Percentiles rank a stretch among this genome's conserved stretches.
phyloP scores from a whole-genome alignment of 2,329 filamentous ascomycete species.

The Fusarium sambucinum region DNA sequence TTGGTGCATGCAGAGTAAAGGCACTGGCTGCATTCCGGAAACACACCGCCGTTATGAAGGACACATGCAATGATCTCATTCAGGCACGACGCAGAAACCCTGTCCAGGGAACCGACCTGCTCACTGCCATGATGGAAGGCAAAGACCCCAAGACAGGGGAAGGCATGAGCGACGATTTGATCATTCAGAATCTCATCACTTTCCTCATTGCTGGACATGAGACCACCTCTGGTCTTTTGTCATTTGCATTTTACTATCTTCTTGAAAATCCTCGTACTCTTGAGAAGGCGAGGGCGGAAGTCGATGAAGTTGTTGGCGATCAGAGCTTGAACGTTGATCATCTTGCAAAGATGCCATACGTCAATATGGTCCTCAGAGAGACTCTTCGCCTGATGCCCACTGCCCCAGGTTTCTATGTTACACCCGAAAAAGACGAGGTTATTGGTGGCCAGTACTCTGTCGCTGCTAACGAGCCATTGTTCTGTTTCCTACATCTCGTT shows the following conservation, averaged over 20 bases:
- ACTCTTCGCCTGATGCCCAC: conserved; percentile 21
- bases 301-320: not conserved
- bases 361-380: conserved; percentile 19
- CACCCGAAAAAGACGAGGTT: conserved; percentile 4
- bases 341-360: conserved; percentile 9
- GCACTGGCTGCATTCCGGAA: conserved; percentile 1
- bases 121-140: conserved; percentile 2
- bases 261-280: not conserved
- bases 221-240: conserved; percentile 1
- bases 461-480: not conserved
- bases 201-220: conserved; percentile 10
- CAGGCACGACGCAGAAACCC: not conserved
- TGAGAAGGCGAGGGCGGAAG: not conserved
- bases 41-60: not conserved
- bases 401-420: not conserved
- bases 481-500: conserved; percentile 1
- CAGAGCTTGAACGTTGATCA: not conserved
- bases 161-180: conserved; percentile 4
- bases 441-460: conserved; percentile 4
- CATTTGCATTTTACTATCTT: conserved; percentile 11
- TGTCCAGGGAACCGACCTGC: not conserved
- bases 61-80: rapidly evolving
- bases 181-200: conserved; percentile 7
- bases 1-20: not conserved
- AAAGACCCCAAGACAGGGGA: conserved; percentile 9